phyloP scores from a whole-genome alignment of 768 basidiomycete species.

The Lentinula aciculospora region DNA sequence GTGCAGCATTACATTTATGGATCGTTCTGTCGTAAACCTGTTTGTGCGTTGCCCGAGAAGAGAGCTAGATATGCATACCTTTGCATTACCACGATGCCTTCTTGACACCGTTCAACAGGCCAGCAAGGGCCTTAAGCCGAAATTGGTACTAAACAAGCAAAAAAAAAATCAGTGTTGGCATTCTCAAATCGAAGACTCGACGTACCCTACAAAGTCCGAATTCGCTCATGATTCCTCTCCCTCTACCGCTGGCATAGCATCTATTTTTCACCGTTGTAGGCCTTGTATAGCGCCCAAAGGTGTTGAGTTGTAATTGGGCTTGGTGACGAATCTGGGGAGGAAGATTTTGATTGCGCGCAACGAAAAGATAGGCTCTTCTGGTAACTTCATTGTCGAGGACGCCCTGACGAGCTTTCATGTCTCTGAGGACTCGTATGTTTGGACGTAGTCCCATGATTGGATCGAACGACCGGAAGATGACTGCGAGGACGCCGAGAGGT shows the following conservation, averaged over 20 bases:
- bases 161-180: neutral
- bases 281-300: slow-evolving; percentile 75
- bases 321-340: slow-evolving; percentile 87
- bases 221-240: slow-evolving; percentile 84
- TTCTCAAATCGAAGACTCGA: slow-evolving; percentile 13
- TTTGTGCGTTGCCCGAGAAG: neutral
- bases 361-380: slow-evolving; percentile 86
- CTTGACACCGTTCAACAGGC: slow-evolving; percentile 81
- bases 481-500: too few relatives aligned
- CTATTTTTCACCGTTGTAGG: slow-evolving; percentile 89
- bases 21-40: neutral
- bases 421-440: slow-evolving; percentile 56
- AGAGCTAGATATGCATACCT: slow-evolving; percentile 4
- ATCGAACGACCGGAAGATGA: too few relatives aligned
- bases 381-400: slow-evolving; percentile 74
- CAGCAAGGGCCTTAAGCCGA: slow-evolving; percentile 73
- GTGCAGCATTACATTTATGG: neutral
- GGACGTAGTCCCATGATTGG: slow-evolving; percentile 12
- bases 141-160: slow-evolving; percentile 70
- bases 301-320: slow-evolving; percentile 90
- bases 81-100: slow-evolving; percentile 83
- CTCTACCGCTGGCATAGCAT: slow-evolving; percentile 79
- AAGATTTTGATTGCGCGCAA: slow-evolving; percentile 88
- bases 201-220: slow-evolving; percentile 80
- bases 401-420: slow-evolving; percentile 70